Conservation (phyloP, 2,329 filamentous ascomycete genomes). For the Fusarium heterosporum region DNA sequence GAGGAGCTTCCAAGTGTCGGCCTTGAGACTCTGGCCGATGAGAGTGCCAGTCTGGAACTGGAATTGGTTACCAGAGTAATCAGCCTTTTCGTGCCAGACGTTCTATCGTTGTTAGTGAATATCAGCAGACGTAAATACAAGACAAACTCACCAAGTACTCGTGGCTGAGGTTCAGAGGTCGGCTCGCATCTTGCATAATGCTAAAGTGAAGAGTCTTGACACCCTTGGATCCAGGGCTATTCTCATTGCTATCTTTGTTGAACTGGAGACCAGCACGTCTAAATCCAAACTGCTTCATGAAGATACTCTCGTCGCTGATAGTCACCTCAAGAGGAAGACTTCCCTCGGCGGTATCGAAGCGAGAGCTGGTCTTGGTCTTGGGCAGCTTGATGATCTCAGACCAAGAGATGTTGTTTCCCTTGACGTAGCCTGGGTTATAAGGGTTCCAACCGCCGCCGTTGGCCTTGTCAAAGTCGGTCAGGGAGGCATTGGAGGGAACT, state of each 20-base stretch:
- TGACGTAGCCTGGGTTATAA: constrained; percentile 65
- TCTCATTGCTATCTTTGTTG: constrained; percentile 53
- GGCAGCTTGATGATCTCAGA: constrained; percentile 61
- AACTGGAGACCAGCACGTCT: constrained; percentile 59
- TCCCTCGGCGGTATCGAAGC: constrained; percentile 52
- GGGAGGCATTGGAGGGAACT: constrained; percentile 53
- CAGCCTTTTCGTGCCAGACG: constrained; percentile 60
- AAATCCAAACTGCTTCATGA: constrained; percentile 69
- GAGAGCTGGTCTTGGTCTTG: constrained; percentile 53
- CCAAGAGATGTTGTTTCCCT: constrained; percentile 65
- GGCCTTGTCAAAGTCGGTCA: constrained; percentile 56
- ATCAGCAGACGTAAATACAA: accelerated
- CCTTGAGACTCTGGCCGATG: constrained; percentile 53
- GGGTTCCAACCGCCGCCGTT: constrained; percentile 52
- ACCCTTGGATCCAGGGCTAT: constrained; percentile 63
- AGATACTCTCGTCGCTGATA: constrained; percentile 69
- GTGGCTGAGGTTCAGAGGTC: constrained; percentile 68
- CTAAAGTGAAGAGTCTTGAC: constrained; percentile 73
- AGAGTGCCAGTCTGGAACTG: constrained; percentile 67
- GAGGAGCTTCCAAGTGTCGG: constrained; percentile 59
- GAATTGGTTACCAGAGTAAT: constrained; percentile 64
- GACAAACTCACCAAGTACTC: constrained; percentile 64
- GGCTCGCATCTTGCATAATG: constrained; percentile 62
- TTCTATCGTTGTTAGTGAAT: constrained; percentile 26
- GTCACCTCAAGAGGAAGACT: constrained; percentile 64